Evolutionary conservation across 768 basidiomycete genomes (phyloP).

Genomic region (Xerocomellus dryophilus): DNA sequence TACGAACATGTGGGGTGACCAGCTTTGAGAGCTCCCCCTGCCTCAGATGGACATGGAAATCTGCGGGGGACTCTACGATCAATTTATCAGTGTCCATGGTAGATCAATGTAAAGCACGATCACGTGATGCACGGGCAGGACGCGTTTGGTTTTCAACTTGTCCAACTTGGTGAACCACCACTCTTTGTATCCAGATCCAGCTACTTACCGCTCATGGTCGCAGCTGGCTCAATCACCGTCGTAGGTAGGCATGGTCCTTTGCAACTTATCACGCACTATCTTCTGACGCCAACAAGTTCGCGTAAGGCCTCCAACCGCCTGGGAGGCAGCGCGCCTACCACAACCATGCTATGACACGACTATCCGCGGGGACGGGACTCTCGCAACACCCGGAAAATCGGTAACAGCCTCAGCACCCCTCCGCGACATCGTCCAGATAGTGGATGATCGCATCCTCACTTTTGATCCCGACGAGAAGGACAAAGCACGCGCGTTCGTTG

Average conservation of each 20-base stretch:
- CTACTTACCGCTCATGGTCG: slow-evolving; percentile 58
- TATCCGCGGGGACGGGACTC: slow-evolving; percentile 81
- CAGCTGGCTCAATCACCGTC: slow-evolving; percentile 85
- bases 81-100: slow-evolving; percentile 26
- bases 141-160: slow-evolving; percentile 35
- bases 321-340: slow-evolving; percentile 84
- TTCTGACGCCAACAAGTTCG: slow-evolving; percentile 57
- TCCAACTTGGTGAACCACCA: not conserved
- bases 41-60: slow-evolving; percentile 96
- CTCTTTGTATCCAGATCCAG: slow-evolving; percentile 1
- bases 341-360: slow-evolving; percentile 66
- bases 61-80: slow-evolving; percentile 58
- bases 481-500: slow-evolving; percentile 71
- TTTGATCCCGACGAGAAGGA: slow-evolving; percentile 96
- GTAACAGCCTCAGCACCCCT: slow-evolving; percentile 55
- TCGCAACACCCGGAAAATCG: slow-evolving; percentile 61
- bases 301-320: slow-evolving; percentile 81
- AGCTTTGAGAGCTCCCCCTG: slow-evolving; percentile 80
- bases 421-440: slow-evolving; percentile 79
- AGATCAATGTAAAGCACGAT: slow-evolving; percentile 18
- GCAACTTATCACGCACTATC: not conserved
- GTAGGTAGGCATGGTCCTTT: slow-evolving; percentile 50
- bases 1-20: slow-evolving; percentile 84
- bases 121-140: slow-evolving; percentile 27
- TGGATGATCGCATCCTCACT: slow-evolving; percentile 92